Base-by-base conservation (phyloP, 176 grass and related monocot genomes). In the Rhynchospora breviuscula region DNA sequence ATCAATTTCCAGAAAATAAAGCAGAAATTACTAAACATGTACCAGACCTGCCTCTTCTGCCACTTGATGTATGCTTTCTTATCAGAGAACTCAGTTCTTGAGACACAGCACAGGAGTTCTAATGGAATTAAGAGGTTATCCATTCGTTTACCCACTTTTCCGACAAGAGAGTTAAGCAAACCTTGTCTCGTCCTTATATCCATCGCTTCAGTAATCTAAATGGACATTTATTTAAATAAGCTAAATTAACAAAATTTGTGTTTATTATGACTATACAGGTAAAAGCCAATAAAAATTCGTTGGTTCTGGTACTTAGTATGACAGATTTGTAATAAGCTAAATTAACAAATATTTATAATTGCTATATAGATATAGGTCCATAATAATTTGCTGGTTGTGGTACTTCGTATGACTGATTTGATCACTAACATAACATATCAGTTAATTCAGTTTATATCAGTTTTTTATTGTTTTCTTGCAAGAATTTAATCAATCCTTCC, bases 61-160 rank as follows among this genome's bases (percentile, higher is more conserved):
- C 96, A 99, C 92, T 90, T 83, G 82, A 99, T 87, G 91, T 93
- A 99, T 64, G 96, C 96, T 90, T 95, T 99, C 91, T 93, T 93
- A 79, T 99, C 93, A 70, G 96, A 99, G 86, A 99, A 99, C 76
- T 99, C 96, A 61, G 88, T 74, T 93, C 89, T 95, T 81, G 96
- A 95, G 67, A 99, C 86, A 78, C 89, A 99, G 81, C 91, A 95
- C 83, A 99, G 69, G 71, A 99, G 91, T 87, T 99, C 96, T 79
- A 99, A 86, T 78, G 96, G 96, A 83, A 99, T 89, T 82, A 99
- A 92, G 75, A 99, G 89, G 85, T 95, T 93, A 85, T 99, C 93
- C 96, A 99, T 99, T 84, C 93, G 89, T 85, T 99, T 95, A 59
- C 96, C 96, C 26, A 95, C 89, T 91, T 91, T 99, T 76, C 93